Evolutionary conservation across 495 filamentous ascomycete species (phyloP), one percentile per base, ranked within the genome.

Genomic region (Aspergillus nanangensis): DNA sequence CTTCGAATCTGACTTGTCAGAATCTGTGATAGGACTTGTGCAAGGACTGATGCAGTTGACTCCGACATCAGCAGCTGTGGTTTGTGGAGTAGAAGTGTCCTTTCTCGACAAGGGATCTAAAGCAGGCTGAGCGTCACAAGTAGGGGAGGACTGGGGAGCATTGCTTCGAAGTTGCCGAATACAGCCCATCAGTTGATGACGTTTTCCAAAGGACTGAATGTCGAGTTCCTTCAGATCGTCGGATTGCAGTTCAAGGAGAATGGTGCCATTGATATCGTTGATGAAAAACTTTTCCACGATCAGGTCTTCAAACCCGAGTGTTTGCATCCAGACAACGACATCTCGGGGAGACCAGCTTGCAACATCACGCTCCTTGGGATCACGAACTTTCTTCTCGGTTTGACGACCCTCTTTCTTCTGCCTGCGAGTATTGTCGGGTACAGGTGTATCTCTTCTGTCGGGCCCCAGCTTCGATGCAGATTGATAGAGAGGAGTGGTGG

Each of bases 201-300:
- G 80, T 52, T 92, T 89, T 13, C 93, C 93, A 65, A 96, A 96
- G 0, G 93, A 96, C n/a, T 76, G 67, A 48, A 98, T 94, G 17
- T 86, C 86, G 4, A 96, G 81, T 66, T 98, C 93, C 57, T 90
- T 90, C n/a, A 98, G 73, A 57, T 96, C 90, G 25, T 95, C 88
- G 52, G 87, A 80, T 57, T 95, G 86, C n/a, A 98, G 70, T 13
- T 86, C 83, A 19, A 92, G 79, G 1, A 98, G 73, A 39, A 96
- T 82, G 3, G 81, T 67, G 0, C 93, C 93, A 18, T 83, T 84
- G 61, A 98, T 96, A 58, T 98, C 93, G 64, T 98, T 92, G 51
- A 78, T 73, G 44, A 87, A 74, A 52, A 98, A 96, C 55, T 83
- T 87, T 41, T 94, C 80, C n/a, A 92, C 77, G 31, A 90, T 69